phyloP scores from a whole-genome alignment of 371 early-diverging fungal species.

The Lichtheimia ornata region DNA sequence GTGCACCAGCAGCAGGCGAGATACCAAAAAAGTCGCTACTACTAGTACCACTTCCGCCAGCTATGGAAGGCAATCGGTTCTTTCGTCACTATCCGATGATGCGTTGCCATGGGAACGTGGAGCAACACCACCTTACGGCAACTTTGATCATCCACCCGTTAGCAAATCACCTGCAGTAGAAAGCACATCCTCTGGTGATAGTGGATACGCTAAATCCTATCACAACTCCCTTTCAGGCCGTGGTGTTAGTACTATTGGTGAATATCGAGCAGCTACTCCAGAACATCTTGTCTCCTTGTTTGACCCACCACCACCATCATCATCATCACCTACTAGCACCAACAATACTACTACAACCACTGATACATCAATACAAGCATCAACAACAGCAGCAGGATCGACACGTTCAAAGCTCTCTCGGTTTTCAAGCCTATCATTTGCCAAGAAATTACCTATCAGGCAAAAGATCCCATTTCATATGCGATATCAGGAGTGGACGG shows the following conservation, averaged over 20 bases:
- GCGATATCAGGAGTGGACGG: conserved; percentile 42
- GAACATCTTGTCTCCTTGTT: conserved; percentile 25
- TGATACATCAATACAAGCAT: not conserved
- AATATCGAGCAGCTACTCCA: not conserved
- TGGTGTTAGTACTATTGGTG: too few species aligned
- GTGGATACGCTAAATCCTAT: conserved; percentile 18
- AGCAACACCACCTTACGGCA: not conserved
- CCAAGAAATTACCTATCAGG: conserved; percentile 21
- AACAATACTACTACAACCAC: not conserved
- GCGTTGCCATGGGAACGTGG: not conserved
- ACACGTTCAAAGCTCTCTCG: conserved; percentile 14
- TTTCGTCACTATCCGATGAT: not conserved
- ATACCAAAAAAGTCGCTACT: not conserved
- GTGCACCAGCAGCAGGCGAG: not conserved
- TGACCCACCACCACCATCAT: conserved; percentile 11
- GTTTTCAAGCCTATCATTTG: conserved; percentile 17
- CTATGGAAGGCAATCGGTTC: not conserved
- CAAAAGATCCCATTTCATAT: conserved; percentile 34
- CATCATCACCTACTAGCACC: not conserved
- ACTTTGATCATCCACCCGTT: not conserved
- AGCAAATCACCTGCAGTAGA: conserved; percentile 8
- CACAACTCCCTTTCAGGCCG: not conserved
- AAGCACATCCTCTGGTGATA: conserved; percentile 19
- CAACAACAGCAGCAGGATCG: not conserved
- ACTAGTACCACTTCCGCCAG: not conserved